phyloP scores from a whole-genome alignment of 2,329 filamentous ascomycete genomes.

The Thelonectria discophora region DNA sequence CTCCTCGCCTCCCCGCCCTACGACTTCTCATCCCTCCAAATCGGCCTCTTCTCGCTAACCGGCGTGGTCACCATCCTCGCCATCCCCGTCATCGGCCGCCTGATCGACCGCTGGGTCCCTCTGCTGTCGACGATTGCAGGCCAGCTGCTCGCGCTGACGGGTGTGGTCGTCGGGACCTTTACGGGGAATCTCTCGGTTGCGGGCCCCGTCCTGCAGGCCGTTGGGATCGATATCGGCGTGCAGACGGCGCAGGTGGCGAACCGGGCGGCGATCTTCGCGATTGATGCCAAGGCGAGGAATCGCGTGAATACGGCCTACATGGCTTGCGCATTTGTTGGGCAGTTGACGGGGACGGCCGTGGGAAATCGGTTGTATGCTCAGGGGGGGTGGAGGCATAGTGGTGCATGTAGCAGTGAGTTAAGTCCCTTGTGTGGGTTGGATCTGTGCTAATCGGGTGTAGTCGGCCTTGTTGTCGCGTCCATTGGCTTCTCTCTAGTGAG shows the following conservation, averaged over 20 bases:
- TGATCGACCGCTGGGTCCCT: slow-evolving; percentile 74
- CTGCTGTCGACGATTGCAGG: slow-evolving; percentile 73
- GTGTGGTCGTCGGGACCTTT: slow-evolving; percentile 74
- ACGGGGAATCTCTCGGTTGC: slow-evolving; percentile 72
- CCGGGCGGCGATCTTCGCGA: slow-evolving; percentile 72
- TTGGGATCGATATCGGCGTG: slow-evolving; percentile 74
- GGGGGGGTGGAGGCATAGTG: slow-evolving; percentile 61
- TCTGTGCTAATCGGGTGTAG: slow-evolving; percentile 15
- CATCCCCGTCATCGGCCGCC: slow-evolving; percentile 74
- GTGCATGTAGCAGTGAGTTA: slow-evolving; percentile 47
- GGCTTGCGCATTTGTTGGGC: slow-evolving; percentile 77
- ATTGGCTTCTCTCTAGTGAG: slow-evolving; percentile 43
- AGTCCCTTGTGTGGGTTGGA: not conserved
- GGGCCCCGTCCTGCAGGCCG: slow-evolving; percentile 76
- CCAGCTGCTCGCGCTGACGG: slow-evolving; percentile 64
- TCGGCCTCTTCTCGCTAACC: slow-evolving; percentile 82
- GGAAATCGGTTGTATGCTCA: slow-evolving; percentile 62
- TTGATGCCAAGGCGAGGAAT: slow-evolving; percentile 77
- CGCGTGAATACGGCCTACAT: slow-evolving; percentile 85
- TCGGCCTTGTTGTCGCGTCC: slow-evolving; percentile 39
- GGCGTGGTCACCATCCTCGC: slow-evolving; percentile 74
- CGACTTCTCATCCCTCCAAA: slow-evolving; percentile 70
- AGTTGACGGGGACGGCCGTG: slow-evolving; percentile 74
- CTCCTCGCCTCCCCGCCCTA: slow-evolving; percentile 77
- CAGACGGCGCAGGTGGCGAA: slow-evolving; percentile 81